phyloP scores from a whole-genome alignment of 192 early-diverging fungal species.

The Spizellomyces sp. region DNA sequence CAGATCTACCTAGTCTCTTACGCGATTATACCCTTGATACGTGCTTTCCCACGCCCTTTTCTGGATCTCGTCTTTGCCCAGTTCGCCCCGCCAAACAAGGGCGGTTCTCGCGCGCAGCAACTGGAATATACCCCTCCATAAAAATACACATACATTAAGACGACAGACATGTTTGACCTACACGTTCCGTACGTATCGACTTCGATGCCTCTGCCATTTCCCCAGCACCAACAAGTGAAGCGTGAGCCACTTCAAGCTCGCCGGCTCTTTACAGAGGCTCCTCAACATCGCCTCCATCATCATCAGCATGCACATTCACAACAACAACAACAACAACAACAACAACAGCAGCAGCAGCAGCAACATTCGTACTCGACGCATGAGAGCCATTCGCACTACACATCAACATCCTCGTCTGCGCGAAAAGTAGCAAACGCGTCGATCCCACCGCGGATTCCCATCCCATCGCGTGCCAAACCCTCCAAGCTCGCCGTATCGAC shows the following conservation, averaged over 20 bases:
- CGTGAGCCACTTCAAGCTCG: conserved; percentile 19
- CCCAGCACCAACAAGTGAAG: background rate
- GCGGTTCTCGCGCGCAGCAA: background rate
- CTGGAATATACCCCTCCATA: too few relatives aligned
- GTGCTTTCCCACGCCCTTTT: background rate
- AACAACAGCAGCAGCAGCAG: background rate
- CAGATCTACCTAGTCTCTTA: background rate
- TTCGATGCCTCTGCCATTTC: too few relatives aligned
- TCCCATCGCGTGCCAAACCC: background rate
- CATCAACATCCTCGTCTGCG: background rate
- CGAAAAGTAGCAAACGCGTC: background rate
- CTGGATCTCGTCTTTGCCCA: background rate
- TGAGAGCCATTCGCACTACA: background rate
- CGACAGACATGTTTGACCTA: background rate
- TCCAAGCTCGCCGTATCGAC: conserved; percentile 10
- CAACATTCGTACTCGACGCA: background rate
- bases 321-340: background rate
- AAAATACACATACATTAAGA: background rate
- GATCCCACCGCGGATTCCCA: background rate
- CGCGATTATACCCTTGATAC: background rate
- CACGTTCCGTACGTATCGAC: too few relatives aligned
- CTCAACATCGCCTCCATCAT: background rate
- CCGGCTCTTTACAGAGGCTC: conserved; percentile 11
- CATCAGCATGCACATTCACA: background rate
- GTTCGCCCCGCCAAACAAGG: background rate